Percentiles rank a stretch among this genome's conserved stretches.
Conservation (phyloP, 257 asterid species). For the Perilla frutescens region DNA sequence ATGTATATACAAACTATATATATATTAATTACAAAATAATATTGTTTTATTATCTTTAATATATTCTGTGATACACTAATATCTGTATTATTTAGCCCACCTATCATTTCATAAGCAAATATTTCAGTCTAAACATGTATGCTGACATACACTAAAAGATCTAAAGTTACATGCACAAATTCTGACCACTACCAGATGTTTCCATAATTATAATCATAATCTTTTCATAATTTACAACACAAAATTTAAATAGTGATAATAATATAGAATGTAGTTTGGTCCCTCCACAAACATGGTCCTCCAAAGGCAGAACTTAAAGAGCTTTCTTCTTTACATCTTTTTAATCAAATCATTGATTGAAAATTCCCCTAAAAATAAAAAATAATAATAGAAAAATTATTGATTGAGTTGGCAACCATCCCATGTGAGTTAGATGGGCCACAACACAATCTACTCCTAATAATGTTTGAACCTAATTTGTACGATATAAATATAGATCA, state of each 20-base stretch:
- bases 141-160: not conserved
- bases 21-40: too few species aligned
- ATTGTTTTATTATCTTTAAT: too few species aligned
- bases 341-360: conserved; percentile 21
- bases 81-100: too few species aligned
- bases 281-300: conserved; percentile 30
- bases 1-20: too few species aligned
- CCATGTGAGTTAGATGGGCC: conserved; percentile 43
- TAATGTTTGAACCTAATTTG: not conserved
- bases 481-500: not conserved
- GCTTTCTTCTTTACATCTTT: conserved; percentile 30
- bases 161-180: not conserved
- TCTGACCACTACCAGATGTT: not conserved
- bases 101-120: too few species aligned
- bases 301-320: not conserved
- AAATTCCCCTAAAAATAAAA: not conserved
- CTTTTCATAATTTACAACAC: not conserved
- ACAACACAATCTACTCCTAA: not conserved
- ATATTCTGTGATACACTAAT: too few species aligned
- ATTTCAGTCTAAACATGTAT: too few species aligned
- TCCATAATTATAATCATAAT: not conserved
- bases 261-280: not conserved
- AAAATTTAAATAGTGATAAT: not conserved
- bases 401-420: conserved; percentile 24
- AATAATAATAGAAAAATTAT: too few species aligned